Percentiles rank a stretch among this genome's conserved stretches.
These are phyloP conservation scores for Sarcodon sp. DNA, from an alignment of 768 basidiomycete genomes.

Conservation along the genomic window DNA sequence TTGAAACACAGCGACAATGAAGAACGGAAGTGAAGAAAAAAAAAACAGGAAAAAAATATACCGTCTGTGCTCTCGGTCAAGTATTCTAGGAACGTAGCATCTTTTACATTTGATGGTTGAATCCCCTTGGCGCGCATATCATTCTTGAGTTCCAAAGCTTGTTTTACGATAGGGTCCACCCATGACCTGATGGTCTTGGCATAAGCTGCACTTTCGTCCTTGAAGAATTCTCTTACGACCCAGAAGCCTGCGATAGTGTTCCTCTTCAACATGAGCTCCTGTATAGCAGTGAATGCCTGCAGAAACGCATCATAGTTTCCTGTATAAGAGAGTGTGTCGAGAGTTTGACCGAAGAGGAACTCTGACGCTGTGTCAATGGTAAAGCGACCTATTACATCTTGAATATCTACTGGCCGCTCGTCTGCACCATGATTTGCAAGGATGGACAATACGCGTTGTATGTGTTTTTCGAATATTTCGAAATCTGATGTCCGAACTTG, in stretches of 20 bases:
- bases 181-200: constrained; percentile 22
- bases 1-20: constrained; percentile 14
- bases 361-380: constrained; percentile 58
- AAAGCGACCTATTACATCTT: constrained; percentile 52
- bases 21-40: constrained; percentile 32
- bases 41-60: constrained; percentile 53
- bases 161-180: constrained; percentile 51
- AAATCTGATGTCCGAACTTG: constrained; percentile 57
- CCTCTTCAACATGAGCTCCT: constrained; percentile 1
- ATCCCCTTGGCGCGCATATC: constrained; percentile 24
- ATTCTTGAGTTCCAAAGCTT: constrained; percentile 34
- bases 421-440: constrained; percentile 26
- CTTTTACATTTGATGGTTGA: constrained; percentile 24
- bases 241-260: constrained; percentile 7
- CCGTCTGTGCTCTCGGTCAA: constrained; percentile 55
- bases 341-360: constrained; percentile 50
- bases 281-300: constrained; percentile 4
- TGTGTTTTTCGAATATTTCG: constrained; percentile 44
- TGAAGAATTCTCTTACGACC: constrained; percentile 8
- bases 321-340: constrained; percentile 39
- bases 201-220: constrained; percentile 17
- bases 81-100: constrained; percentile 57
- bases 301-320: neutral
- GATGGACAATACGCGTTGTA: constrained; percentile 28
- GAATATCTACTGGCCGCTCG: constrained; percentile 37